Percentiles rank a stretch among this genome's conserved stretches.
Conservation (phyloP, 179 eudicot species). For the Actinidia polygama region DNA sequence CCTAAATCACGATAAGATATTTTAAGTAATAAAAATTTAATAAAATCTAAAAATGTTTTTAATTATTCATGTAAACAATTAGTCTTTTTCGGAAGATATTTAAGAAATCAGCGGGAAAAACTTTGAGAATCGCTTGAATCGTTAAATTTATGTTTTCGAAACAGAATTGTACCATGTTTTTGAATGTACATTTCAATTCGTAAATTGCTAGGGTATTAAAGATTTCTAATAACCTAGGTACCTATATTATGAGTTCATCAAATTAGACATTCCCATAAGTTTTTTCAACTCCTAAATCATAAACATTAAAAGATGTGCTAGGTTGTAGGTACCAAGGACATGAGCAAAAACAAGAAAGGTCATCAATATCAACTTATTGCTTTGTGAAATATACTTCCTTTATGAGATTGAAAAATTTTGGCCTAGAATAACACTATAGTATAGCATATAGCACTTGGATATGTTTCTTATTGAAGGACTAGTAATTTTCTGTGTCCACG, state of each 20-base stretch:
- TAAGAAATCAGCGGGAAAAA: no score
- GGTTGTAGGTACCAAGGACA: no score
- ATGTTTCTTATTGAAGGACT: conserved; percentile 11
- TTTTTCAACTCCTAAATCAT: not conserved
- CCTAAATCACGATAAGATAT: no score
- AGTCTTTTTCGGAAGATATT: no score
- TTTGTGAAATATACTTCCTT: not conserved
- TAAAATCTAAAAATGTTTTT: no score
- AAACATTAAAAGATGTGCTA: not conserved
- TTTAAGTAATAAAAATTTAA: no score
- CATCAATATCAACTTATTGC: not conserved
- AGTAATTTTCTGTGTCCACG: conserved; percentile 40
- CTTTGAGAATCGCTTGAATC: no score
- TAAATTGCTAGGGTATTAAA: not conserved
- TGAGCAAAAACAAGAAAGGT: not conserved
- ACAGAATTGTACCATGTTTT: no score
- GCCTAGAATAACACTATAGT: not conserved
- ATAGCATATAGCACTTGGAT: not conserved
- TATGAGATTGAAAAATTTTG: not conserved
- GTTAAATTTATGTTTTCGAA: no score
- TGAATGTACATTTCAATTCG: no score
- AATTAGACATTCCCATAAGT: not conserved
- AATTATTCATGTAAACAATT: no score
- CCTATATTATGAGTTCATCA: no score
- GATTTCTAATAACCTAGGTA: not conserved